These are phyloP conservation scores for Speleostelium caveatum DNA, from an alignment of 78 protist species.

Conservation along the genomic window DNA sequence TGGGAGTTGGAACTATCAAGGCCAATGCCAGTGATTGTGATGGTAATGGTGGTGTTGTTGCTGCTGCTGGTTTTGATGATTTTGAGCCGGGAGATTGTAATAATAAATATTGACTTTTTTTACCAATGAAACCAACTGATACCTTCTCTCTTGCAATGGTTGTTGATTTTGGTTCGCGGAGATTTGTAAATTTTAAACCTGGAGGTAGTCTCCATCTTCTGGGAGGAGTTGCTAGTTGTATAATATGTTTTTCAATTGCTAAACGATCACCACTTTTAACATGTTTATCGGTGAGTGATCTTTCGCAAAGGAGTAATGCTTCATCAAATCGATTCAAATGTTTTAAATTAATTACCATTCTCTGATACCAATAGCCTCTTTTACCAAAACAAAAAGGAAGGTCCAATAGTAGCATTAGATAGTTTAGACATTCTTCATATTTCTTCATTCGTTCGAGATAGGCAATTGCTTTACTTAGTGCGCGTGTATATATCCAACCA, in stretches of 20 bases:
- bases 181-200: constrained; percentile 8
- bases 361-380: constrained; percentile 50
- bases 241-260: constrained; percentile 42
- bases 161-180: constrained; percentile 7
- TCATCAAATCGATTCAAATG: constrained; percentile 23
- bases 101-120: constrained; percentile 16
- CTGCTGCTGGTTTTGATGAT: too few species aligned
- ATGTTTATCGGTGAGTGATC: constrained; percentile 11
- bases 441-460: constrained; percentile 4
- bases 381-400: constrained; percentile 47
- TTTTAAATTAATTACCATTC: constrained; percentile 32
- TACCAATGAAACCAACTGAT: constrained; percentile 8
- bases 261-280: constrained; percentile 54
- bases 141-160: constrained; percentile 36
- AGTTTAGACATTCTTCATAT: constrained; percentile 13
- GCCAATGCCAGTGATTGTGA: too few species aligned
- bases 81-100: too few species aligned
- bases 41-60: too few species aligned
- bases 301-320: constrained; percentile 28
- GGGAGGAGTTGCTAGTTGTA: constrained; percentile 15
- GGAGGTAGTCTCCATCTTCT: constrained; percentile 3
- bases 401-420: constrained; percentile 16
- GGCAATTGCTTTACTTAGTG: neutral
- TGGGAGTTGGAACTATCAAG: too few species aligned
- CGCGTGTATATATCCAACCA: constrained; percentile 55